Evolutionary conservation across 768 basidiomycete species (phyloP), one percentile per base, ranked within the genome.

Genomic region (Holtermannia corniformis): DNA sequence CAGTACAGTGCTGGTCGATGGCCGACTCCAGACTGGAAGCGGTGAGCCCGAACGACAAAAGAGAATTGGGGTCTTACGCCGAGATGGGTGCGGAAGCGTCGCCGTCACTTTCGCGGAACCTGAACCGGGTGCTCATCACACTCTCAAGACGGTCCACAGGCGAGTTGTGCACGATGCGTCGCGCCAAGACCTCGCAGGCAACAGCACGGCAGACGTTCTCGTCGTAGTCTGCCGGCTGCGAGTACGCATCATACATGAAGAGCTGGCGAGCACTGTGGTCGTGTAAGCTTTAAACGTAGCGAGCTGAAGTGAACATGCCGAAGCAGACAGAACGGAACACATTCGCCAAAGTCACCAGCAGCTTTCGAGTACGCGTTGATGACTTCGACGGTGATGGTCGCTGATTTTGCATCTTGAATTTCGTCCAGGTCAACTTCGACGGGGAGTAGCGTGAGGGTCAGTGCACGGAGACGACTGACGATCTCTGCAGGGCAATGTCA

Each of bases 321-420:
- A 32, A 13, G 3, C 20, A 2, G 24, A 28, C 60, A 62, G 56
- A 70, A 74, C 1, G 73, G 71, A 13, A 91, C 87, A 22, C 87
- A 86, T 65, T 90, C 86, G 16, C 76, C 71, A 66, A 91, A 91
- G 72, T 93, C 89, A 4, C 92, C 92, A 5, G 86, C 91, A 21
- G 87, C 84, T 47, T 79, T 80, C 23, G 76, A 78, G 63, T 84
- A 96, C 1, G 89, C 81, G 40, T 76, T 75, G 53, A 96, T 79
- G 43, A 93, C 76, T 28, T 64, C 64, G 1, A 84, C 84, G 0
- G 88, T 91, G 42, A 93, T 86, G 47, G 91, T 77, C 53, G 87
- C 80, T 70, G 84, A 86, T 0, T 86, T 90, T 0, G 89, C 81
- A 27, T 84, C 82, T 62, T 77, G 80, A 50, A 95, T 80, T 21